phyloP scores from a whole-genome alignment of 345 rosid species.

The Euclidium syriacum region DNA sequence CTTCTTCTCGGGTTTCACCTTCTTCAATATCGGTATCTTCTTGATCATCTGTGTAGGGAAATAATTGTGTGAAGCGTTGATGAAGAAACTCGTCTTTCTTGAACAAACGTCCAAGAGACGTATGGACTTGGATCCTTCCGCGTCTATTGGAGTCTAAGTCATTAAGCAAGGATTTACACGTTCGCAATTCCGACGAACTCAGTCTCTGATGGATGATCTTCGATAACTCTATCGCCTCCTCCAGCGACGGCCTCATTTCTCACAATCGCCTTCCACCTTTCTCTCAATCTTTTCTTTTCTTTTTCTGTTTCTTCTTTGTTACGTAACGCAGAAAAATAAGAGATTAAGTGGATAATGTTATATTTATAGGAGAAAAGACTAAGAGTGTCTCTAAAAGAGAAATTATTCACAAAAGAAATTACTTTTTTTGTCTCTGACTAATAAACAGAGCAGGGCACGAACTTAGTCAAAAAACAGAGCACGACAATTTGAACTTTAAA shows the following conservation, averaged over 20 bases:
- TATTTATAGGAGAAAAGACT: too few relatives aligned
- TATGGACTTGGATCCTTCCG: neutral
- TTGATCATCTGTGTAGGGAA: too few relatives aligned
- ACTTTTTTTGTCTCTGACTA: too few relatives aligned
- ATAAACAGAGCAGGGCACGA: too few relatives aligned
- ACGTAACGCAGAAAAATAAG: too few relatives aligned
- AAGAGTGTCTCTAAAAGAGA: too few relatives aligned
- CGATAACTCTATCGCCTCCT: neutral
- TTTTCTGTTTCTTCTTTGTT: too few relatives aligned
- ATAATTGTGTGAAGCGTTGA: neutral
- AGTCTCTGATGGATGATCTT: neutral
- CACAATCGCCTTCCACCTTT: neutral
- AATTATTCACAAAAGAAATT: too few relatives aligned
- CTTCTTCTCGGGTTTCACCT: neutral
- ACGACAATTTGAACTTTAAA: too few relatives aligned
- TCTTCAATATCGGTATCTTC: neutral
- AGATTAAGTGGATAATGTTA: too few relatives aligned
- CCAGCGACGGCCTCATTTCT: too few relatives aligned
- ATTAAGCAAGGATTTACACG: neutral
- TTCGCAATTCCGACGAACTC: neutral
- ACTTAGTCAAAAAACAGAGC: too few relatives aligned
- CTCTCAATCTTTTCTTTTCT: neutral
- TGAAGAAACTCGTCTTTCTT: neutral
- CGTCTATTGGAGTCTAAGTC: neutral
- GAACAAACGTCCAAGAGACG: neutral